phyloP scores from a whole-genome alignment of 192 early-diverging fungal species.

The Entomortierella beljakovae region DNA sequence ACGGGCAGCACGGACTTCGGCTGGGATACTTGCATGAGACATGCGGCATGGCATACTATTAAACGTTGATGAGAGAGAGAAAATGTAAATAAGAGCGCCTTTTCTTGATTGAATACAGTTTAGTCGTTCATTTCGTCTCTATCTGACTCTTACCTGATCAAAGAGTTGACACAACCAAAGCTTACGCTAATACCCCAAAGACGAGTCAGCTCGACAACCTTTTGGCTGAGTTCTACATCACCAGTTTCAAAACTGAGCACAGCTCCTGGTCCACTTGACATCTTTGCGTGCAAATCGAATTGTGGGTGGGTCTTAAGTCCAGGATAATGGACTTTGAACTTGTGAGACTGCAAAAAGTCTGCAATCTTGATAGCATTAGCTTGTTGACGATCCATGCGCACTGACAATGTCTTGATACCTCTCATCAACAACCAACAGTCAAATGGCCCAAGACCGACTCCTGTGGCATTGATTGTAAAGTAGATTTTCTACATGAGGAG shows the following conservation, averaged over 20 bases:
- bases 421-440: constrained; percentile 94
- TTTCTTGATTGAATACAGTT: too few species aligned
- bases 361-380: constrained; percentile 83
- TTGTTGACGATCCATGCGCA: constrained; percentile 98
- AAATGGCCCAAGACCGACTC: constrained; percentile 89
- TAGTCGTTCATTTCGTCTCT: too few species aligned
- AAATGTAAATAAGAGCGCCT: constrained; percentile 5
- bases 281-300: constrained; percentile 80
- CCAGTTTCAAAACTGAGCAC: constrained; percentile 97
- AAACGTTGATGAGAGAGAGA: neutral
- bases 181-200: constrained; percentile 95
- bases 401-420: constrained; percentile 93
- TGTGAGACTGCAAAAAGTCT: constrained; percentile 81
- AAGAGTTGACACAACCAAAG: constrained; percentile 98
- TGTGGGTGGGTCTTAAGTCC: constrained; percentile 87
- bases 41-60: constrained; percentile 95
- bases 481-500: constrained; percentile 75
- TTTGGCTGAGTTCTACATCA: constrained; percentile 77
- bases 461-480: constrained; percentile 96
- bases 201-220: constrained; percentile 84
- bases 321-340: constrained; percentile 91
- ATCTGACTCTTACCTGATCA: constrained; percentile 84
- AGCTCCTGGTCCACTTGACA: constrained; percentile 90
- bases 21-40: constrained; percentile 97
- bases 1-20: constrained; percentile 86